Evolutionary conservation across 1,284 basidiomycete species (phyloP), one percentile per base, ranked within the genome.

Genomic region (Cerioporus squamosus): DNA sequence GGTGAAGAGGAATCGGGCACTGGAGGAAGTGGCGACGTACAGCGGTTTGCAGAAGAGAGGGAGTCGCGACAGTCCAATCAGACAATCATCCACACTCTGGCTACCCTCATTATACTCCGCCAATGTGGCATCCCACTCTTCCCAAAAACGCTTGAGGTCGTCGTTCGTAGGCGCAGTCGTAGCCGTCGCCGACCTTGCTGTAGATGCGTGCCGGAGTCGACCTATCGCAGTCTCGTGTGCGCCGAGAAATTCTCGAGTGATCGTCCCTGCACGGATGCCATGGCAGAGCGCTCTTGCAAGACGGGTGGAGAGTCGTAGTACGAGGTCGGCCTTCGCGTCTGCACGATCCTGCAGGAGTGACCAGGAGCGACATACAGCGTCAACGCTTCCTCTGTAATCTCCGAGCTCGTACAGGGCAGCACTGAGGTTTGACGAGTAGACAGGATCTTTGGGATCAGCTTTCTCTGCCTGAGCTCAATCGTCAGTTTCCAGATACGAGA

Each of bases 401-500:
- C 71, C 74, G n/a, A 66, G 39, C 50, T 74, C 74, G 59, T 68
- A 75, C 15, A 73, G 56, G 3, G 74, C 72, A 1, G 73, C 71
- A 44, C 73, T 75, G 26, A 73, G 61, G 51, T 75, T 75, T 2
- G 73, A 71, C 0, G 72, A 69, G 53, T 74, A 74, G 1, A 66
- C 63, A 23, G 60, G 48, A 39, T 67, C 56, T 17, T 42, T 54
- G 8, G 49, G 46, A 29, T 59, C 59, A 1, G 50, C 33, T 29
- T 48, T n/a, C 46, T 66, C 64, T 26, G 67, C 63, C 63, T 65
- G 24, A 29, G 26, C 26, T 29, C 9, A 29, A 3, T 6, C 5
- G 26, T 29, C 26, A 29, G 26, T 9, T 29, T 29, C 9, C 26
- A 29, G 5, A 5, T 29, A 29, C 26, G 9, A 29, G 6, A 6